Evolutionary conservation across 306 rosid species (phyloP).

Genomic region (Abrus pulchellus): DNA sequence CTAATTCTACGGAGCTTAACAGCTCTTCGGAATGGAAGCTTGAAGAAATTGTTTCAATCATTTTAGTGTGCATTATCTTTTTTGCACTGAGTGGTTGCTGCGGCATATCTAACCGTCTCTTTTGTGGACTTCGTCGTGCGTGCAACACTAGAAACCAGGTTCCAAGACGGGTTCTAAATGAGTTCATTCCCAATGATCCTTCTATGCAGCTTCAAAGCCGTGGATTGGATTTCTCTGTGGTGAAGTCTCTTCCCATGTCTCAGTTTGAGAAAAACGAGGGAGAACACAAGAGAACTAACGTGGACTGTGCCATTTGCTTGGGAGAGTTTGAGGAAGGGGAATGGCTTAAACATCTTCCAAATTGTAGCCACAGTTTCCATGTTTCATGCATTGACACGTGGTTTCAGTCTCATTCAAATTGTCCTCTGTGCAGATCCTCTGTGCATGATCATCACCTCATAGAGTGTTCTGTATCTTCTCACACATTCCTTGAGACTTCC

Average conservation of each 20-base stretch:
- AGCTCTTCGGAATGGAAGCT: constrained; percentile 5
- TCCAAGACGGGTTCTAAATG: constrained; percentile 40
- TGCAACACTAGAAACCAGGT: constrained; percentile 34
- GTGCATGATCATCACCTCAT: constrained; percentile 13
- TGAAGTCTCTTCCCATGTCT: constrained; percentile 48
- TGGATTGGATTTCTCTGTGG: constrained; percentile 50
- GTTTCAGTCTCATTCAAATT: constrained; percentile 64
- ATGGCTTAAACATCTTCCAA: constrained; percentile 60
- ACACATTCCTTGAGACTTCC: constrained; percentile 23
- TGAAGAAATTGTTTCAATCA: constrained; percentile 32
- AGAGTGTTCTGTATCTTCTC: not conserved
- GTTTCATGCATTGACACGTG: constrained; percentile 63
- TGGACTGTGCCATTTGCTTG: constrained; percentile 65
- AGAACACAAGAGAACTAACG: constrained; percentile 24
- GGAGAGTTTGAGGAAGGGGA: constrained; percentile 74
- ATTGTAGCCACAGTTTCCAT: constrained; percentile 65
- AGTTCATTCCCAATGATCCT: constrained; percentile 32
- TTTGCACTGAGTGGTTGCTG: constrained; percentile 36
- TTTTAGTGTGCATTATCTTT: constrained; percentile 26
- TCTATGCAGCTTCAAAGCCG: constrained; percentile 51
- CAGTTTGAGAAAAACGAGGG: constrained; percentile 56
- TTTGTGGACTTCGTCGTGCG: not conserved
- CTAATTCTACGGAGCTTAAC: not conserved
- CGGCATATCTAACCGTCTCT: constrained; percentile 19
- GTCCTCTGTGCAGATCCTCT: constrained; percentile 67